Evolutionary conservation across 108 stramenopile species (phyloP), one percentile per base, ranked within the genome.

Genomic region (Stephanodiscus minutulus): DNA sequence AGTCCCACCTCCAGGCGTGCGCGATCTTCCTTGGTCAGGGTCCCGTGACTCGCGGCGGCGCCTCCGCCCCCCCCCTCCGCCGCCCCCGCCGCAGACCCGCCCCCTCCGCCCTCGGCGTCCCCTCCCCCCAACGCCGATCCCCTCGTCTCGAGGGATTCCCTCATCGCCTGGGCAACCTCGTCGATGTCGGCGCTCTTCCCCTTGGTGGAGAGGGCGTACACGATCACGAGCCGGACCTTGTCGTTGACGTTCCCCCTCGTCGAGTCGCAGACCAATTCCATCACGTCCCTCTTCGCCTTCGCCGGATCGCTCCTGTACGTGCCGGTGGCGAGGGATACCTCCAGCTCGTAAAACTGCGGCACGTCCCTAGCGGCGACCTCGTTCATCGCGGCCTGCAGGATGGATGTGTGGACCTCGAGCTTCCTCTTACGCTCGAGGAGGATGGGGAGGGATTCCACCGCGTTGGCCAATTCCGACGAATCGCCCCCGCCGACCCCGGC

Each of bases 311-410:
- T 92, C 49, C 84, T 89, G 86, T 92, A 92, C n/a, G 79, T 66
- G 58, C 94, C 94, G 12, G 91, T 88, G 2, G 92, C 95, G 57
- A 96, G 68, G 6, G 86, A 72, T 28, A 80, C 89, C 73, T 98
- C 98, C 61, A 94, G 76, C 71, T 98, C 97, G 70, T 91, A 98
- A 68, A 95, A 98, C 66, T 96, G 91, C 22, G 97, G 97, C 9
- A 99, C 94, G 82, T 99, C 97, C 12, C 98, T 82, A 22, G 93
- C 85, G 13, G 97, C 97, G 41, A 99, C 96, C 73, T 91, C 88
- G 56, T 93, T 94, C 99, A 99, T 99, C 37, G 96, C 93, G 7
- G 99, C 97, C 83, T 97, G 96, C 9, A 98, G 74, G 53, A 99
- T 92, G 52, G 94, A 95, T 0, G 97, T 98, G 79, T 99, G 99